Percentiles rank a stretch among this genome's conserved stretches.
Evolutionary conservation across 495 filamentous ascomycete species (phyloP).

Genomic region (Halenospora varia): DNA sequence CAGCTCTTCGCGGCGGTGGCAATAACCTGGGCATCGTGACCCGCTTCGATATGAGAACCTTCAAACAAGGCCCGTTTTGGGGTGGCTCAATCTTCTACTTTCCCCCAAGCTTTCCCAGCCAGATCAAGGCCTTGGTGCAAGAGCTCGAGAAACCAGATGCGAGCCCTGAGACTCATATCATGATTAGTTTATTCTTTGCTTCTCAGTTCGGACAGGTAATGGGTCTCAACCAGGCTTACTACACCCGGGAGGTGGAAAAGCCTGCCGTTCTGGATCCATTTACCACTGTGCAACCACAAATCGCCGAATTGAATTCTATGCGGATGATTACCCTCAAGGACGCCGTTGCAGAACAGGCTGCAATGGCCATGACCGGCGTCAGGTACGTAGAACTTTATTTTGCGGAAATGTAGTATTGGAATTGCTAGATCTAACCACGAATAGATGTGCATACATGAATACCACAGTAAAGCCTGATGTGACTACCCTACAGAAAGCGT

Average conservation of each 20-base stretch:
- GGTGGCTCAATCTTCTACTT: slow-evolving; percentile 29
- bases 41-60: slow-evolving; percentile 36
- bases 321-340: not conserved
- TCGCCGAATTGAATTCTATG: not conserved
- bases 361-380: not conserved
- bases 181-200: not conserved
- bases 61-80: slow-evolving; percentile 31
- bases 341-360: not conserved
- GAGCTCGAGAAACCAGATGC: not conserved
- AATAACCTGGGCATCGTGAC: slow-evolving; percentile 56
- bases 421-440: no score
- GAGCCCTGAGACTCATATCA: not conserved
- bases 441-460: no score
- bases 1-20: slow-evolving; percentile 50
- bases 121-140: not conserved
- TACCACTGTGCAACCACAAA: not conserved
- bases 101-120: not conserved
- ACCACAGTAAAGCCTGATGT: not conserved
- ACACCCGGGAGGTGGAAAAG: not conserved
- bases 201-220: not conserved
- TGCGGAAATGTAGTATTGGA: no score
- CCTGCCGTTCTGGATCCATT: not conserved
- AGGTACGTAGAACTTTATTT: no score
- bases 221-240: not conserved
- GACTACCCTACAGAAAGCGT: not conserved